These are phyloP conservation scores for Zymoseptoria pseudotritici DNA, from an alignment of 2,329 filamentous ascomycete species.

Conservation along the genomic window DNA sequence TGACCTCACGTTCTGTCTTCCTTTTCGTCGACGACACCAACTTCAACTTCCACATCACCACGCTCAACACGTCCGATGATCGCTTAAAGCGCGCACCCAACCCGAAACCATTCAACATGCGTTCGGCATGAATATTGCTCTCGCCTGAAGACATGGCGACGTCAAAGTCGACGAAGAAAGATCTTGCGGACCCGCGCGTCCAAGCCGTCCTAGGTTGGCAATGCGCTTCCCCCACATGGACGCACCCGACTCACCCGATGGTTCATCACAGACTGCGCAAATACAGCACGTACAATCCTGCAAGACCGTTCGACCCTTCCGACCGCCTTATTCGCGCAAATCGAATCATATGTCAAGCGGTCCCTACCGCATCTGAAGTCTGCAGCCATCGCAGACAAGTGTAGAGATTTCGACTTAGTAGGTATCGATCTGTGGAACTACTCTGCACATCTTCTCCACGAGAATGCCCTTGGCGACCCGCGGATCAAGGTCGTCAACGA, in stretches of 20 bases:
- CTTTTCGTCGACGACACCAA: not conserved
- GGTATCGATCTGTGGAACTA: constrained; percentile 61
- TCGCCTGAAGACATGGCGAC: not conserved
- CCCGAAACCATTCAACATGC: not conserved
- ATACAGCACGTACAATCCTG: not conserved
- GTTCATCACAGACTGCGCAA: not conserved
- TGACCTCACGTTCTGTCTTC: not conserved
- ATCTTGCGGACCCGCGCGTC: not conserved
- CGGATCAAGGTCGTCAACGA: not conserved
- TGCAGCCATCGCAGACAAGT: not conserved
- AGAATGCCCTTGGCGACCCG: constrained; percentile 6
- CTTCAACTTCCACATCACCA: not conserved
- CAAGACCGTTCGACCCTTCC: not conserved
- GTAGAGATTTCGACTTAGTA: constrained; percentile 40
- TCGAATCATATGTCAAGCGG: not conserved
- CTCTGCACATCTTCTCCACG: constrained; percentile 44
- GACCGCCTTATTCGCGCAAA: not conserved
- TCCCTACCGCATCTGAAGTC: not conserved
- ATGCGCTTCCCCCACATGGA: not conserved
- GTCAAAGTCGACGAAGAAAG: not conserved
- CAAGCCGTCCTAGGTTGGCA: not conserved
- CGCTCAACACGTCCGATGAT: not conserved
- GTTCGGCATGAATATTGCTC: not conserved
- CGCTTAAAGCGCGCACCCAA: not conserved
- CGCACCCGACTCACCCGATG: not conserved